Evolutionary conservation across 1,139 yeast genomes (phyloP).

Genomic region (Hemisphaericaspora lyxosophila): DNA sequence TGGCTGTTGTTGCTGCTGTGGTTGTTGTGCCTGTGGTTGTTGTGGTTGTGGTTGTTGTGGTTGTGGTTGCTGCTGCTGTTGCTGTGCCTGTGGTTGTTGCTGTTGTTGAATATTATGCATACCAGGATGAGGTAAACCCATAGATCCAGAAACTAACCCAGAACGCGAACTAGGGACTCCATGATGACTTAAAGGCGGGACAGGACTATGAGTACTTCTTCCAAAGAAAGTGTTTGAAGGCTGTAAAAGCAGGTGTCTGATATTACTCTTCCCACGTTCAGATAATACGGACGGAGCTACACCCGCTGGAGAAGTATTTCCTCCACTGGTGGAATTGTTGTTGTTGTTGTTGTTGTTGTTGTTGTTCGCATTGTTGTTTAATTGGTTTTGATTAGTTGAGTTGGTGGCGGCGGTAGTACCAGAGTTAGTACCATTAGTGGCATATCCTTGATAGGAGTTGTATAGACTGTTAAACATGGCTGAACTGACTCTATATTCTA

Average conservation of each 20-base stretch:
- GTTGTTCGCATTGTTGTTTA: constrained; percentile 5
- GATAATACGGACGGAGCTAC: constrained; percentile 5
- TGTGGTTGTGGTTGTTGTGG: constrained; percentile 10
- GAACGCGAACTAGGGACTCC: constrained; percentile 5
- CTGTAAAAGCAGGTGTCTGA: constrained; percentile 4
- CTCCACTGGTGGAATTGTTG: background rate
- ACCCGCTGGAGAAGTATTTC: constrained; percentile 7
- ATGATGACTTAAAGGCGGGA: constrained; percentile 12
- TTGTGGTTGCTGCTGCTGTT: constrained; percentile 8
- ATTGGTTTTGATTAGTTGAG: background rate
- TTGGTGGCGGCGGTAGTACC: background rate
- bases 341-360: constrained; percentile 3
- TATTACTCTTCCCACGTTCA: constrained; percentile 4
- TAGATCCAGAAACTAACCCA: background rate
- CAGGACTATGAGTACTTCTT: constrained; percentile 11
- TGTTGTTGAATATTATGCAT: constrained; percentile 15
- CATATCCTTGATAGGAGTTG: constrained; percentile 12
- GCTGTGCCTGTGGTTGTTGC: constrained; percentile 8
- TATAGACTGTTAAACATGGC: constrained; percentile 13
- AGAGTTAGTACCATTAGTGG: constrained; percentile 4
- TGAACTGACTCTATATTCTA: background rate
- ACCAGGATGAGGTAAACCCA: constrained; percentile 9
- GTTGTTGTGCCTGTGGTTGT: constrained; percentile 9
- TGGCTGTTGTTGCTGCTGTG: constrained; percentile 18
- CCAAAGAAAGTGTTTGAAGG: constrained; percentile 4